Base-by-base conservation (phyloP, 148 eudicot genomes). In the Rheum nobile region DNA sequence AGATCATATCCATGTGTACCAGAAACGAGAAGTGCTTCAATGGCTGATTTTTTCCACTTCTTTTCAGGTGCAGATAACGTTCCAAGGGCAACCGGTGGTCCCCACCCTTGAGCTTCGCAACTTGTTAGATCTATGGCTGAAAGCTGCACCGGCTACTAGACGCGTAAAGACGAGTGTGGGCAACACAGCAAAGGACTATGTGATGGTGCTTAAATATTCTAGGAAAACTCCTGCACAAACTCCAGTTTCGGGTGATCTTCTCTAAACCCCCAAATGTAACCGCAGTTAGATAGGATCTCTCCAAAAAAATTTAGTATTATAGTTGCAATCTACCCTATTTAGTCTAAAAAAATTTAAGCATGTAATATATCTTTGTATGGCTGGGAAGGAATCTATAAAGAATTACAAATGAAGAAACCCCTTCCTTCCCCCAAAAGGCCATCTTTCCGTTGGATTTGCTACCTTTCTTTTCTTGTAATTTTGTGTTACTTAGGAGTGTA, bases 171-270 rank as follows among this genome's bases (percentile, higher is more conserved):
- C 85, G 4, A 16, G 73, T 16, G 83, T 89, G 10, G 97, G 93
- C 31, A 79, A 83, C 67, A 84, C 93, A 1, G 93, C 91, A 29
- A 87, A 86, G 87, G 91, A 91, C n/a, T 89, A 80, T 41, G 89
- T 89, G 76, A 89, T 91, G 97, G 87, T 80, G 42, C 81, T 91
- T 24, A 84, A 85, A 1, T 89, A 89, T 80, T 81, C 83, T 14
- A 81, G 86, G 26, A 84, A 75, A 71, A 69, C 57, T 71, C 76
- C 52, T 17, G 70, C 32, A 50, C 72, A 9, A 75, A 68, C 65
- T 59, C 52, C 52, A 47, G 52, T 47, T 17, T 8, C n/a, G 52
- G 52, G n/a, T 46, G 52, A 46, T 46, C 52, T 46, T 47, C 52
- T 47, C 21, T 47, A 17, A 47, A 47, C 52, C n/a, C 52, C n/a